These are phyloP conservation scores for Hypoxylon sp. DNA, from an alignment of 2,329 filamentous ascomycete species.

Conservation along the genomic window DNA sequence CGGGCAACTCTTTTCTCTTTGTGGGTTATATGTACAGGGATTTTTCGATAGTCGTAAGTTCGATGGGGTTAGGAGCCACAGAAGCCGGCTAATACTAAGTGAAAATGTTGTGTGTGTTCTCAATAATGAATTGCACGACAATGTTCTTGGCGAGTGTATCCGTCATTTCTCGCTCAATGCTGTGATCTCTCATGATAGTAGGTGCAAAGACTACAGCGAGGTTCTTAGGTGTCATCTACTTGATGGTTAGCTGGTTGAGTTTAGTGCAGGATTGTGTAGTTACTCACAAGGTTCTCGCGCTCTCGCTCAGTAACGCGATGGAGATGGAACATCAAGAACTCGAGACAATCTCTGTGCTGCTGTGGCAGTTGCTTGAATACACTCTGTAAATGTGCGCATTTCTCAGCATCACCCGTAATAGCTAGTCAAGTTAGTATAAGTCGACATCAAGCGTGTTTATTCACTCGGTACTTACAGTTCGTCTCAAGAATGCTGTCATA, in stretches of 20 bases:
- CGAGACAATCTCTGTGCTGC: constrained; percentile 88
- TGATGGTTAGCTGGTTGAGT: constrained; percentile 46
- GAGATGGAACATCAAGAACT: constrained; percentile 95
- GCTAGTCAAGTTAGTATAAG: constrained; percentile 60
- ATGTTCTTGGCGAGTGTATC: constrained; percentile 95
- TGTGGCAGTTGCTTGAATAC: constrained; percentile 85
- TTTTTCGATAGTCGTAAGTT: constrained; percentile 19
- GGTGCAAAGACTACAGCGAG: constrained; percentile 97
- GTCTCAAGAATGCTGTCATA: constrained; percentile 92
- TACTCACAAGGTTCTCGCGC: constrained; percentile 83
- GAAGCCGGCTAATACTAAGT: constrained; percentile 57
- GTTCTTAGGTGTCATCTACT: constrained; percentile 94
- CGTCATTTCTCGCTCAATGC: constrained; percentile 93
- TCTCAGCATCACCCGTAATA: constrained; percentile 75
- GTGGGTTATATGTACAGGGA: constrained; percentile 50
- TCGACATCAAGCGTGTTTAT: background rate
- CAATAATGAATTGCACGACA: constrained; percentile 92
- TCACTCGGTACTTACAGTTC: constrained; percentile 68
- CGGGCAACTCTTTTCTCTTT: constrained; percentile 20
- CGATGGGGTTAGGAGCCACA: constrained; percentile 13
- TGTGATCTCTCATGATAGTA: constrained; percentile 94
- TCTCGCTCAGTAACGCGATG: constrained; percentile 87
- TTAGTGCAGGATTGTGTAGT: background rate
- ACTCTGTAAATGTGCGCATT: constrained; percentile 78
- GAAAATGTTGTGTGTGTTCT: constrained; percentile 89